These are phyloP conservation scores for Penicillium ochrochloron DNA, from an alignment of 495 filamentous ascomycete genomes.

Conservation along the genomic window DNA sequence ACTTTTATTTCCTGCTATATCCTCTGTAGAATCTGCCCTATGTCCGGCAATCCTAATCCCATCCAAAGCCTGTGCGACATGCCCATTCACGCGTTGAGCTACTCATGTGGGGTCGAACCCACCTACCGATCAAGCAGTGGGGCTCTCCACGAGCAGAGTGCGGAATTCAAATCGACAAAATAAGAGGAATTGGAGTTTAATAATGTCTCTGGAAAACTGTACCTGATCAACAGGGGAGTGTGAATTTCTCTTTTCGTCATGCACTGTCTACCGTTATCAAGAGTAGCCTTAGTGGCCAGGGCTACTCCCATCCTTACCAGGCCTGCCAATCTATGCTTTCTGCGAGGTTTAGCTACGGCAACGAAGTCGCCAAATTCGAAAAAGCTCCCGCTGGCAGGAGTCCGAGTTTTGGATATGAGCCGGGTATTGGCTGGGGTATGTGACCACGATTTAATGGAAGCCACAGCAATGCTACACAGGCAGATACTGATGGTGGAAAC, in stretches of 20 bases:
- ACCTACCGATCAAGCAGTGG: slow-evolving; percentile 14
- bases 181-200: not conserved
- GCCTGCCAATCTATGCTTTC: slow-evolving; percentile 10
- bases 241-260: not conserved
- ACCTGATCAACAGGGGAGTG: not conserved
- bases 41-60: not conserved
- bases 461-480: not conserved
- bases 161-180: not conserved
- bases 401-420: slow-evolving; percentile 31
- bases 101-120: slow-evolving; percentile 22
- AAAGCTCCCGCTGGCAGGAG: slow-evolving; percentile 27
- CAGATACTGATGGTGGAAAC: not conserved
- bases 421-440: slow-evolving; percentile 28
- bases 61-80: not conserved
- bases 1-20: not conserved
- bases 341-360: slow-evolving; percentile 14
- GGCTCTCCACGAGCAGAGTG: slow-evolving; percentile 14
- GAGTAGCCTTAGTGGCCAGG: slow-evolving; percentile 2
- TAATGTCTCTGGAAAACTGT: too few relatives aligned
- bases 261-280: slow-evolving; percentile 3
- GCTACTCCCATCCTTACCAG: not conserved
- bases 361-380: slow-evolving; percentile 10
- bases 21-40: not conserved
- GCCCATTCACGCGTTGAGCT: not conserved
- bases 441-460: not conserved